These are phyloP conservation scores for Chaetomium strumarium DNA, from an alignment of 2,329 filamentous ascomycete genomes.

Conservation along the genomic window DNA sequence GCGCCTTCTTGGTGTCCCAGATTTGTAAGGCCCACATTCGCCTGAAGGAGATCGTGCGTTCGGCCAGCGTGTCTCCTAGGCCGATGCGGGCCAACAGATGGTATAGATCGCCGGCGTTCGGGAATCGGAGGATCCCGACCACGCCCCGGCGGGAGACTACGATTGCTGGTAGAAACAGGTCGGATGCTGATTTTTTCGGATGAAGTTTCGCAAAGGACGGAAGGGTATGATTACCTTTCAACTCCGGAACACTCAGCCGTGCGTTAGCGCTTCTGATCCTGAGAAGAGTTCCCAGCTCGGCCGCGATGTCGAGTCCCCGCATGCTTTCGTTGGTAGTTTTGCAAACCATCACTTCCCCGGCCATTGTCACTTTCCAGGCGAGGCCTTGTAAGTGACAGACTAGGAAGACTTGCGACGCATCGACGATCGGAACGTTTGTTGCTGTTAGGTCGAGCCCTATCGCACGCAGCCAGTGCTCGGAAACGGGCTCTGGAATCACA, in stretches of 20 bases:
- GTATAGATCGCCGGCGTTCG: background rate
- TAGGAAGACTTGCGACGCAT: background rate
- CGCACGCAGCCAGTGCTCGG: background rate
- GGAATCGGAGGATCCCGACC: background rate
- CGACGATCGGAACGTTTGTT: background rate
- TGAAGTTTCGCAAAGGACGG: too few species aligned
- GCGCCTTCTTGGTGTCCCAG: background rate
- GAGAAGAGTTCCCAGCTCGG: background rate
- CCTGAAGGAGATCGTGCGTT: background rate
- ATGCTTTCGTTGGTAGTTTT: background rate
- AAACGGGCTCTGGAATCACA: background rate
- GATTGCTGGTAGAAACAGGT: background rate
- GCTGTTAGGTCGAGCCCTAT: background rate
- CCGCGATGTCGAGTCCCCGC: background rate
- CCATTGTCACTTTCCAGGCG: background rate
- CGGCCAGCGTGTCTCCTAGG: background rate
- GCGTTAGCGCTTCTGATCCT: background rate
- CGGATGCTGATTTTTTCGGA: background rate
- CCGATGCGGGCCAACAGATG: background rate
- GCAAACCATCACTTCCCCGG: background rate
- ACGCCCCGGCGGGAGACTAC: background rate
- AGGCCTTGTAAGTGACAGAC: background rate
- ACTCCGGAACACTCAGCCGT: background rate
- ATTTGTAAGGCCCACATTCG: constrained; percentile 1
- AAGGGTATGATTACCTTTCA: background rate